Evolutionary conservation across 164 flowering plant genomes (phyloP), one percentile per base, ranked within the genome.

Genomic region (Amborella trichopoda): DNA sequence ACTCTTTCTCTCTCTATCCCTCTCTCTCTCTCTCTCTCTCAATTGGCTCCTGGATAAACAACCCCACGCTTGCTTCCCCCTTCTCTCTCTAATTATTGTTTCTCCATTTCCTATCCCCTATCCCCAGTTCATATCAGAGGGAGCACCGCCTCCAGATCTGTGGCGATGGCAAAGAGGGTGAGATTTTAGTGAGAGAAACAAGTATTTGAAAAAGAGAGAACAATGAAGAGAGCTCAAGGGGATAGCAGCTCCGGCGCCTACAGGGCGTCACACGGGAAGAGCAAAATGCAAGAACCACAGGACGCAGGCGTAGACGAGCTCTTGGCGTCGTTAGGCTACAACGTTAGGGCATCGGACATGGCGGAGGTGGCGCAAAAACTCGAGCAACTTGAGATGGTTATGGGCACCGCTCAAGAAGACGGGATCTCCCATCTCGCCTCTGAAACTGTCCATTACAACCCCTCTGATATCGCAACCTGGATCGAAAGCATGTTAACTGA

Each of bases 371-470:
- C 93, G 2, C 77, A 66, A 49, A 82, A 78, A 60, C 69, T 89
- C 4, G 85, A 89, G 58, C 87, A 78, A 70, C 63, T 89, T 2
- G 95, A 85, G 54, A 68, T 68, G 77, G 85, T 57, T 3, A 65
- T 89, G 69, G 77, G 72, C 0, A 47, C 50, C n/a, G 68, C 68
- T 41, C 68, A 65, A 5, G 78, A 73, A 26, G 83, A 81, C 27
- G 78, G 68, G 2, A 28, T 76, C 21, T 63, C 80, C 3, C 77
- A 75, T 14, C 67, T 85, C 1, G 49, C 73, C 3, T 63, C 74
- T 6, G 95, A 83, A 2, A 71, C 85, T 11, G 76, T 78, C 32
- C 95, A 85, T 50, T 83, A 76, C 61, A 83, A 88, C 47, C 96
- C 96, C 5, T 69, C 91, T 11, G 84, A 88, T 61, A 71, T 88